A percentile compares a stretch with the other conserved stretches of the same genome.
Evolutionary conservation across 768 basidiomycete genomes (phyloP).

Genomic region (Boletus vermiculosoides): DNA sequence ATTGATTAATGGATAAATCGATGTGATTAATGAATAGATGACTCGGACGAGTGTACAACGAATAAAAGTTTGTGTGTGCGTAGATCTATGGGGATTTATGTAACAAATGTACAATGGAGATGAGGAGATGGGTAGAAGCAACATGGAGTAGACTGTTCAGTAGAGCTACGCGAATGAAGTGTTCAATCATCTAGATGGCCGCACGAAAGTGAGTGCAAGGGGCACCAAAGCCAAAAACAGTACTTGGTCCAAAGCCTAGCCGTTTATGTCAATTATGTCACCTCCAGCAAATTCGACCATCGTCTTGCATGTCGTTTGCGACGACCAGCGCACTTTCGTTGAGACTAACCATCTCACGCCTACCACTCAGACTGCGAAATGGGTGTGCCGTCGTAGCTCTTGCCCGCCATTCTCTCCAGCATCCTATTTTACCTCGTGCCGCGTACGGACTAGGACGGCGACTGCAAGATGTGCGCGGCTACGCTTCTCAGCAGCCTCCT

Average conservation of each 20-base stretch:
- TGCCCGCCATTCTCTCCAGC: not conserved
- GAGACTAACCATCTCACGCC: conserved; percentile 11
- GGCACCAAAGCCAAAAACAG: too few species aligned
- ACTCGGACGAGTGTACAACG: too few species aligned
- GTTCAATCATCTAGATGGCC: too few species aligned
- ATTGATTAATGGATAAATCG: not conserved
- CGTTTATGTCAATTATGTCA: too few species aligned
- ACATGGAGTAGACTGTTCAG: too few species aligned
- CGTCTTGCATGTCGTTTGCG: conserved; percentile 11
- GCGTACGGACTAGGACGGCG: not conserved
- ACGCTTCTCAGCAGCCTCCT: conserved; percentile 49
- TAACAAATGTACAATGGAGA: not conserved
- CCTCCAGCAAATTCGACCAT: not conserved
- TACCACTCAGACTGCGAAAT: conserved; percentile 20
- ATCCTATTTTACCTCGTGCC: not conserved
- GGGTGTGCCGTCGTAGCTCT: conserved; percentile 17
- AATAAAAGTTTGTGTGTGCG: not conserved
- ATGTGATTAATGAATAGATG: not conserved
- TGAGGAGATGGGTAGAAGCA: too few species aligned
- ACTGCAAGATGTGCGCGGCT: conserved; percentile 31
- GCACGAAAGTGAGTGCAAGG: too few species aligned
- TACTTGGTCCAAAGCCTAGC: too few species aligned
- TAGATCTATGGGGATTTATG: not conserved
- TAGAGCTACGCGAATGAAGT: too few species aligned
- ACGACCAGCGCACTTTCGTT: not conserved